These are phyloP conservation scores for Daedaleopsis nitida DNA, from an alignment of 768 basidiomycete genomes.

Conservation along the genomic window DNA sequence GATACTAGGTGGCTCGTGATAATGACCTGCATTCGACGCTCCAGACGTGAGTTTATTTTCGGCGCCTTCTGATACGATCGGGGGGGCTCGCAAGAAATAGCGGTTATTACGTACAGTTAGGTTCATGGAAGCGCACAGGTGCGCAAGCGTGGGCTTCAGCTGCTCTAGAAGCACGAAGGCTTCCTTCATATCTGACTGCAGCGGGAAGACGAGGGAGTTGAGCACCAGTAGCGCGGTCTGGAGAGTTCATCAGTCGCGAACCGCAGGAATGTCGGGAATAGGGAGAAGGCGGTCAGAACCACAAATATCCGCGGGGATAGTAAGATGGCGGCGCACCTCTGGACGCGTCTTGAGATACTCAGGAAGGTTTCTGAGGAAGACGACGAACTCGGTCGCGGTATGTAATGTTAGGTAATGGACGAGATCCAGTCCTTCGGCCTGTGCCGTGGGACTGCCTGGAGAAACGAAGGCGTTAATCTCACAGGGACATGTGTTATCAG, in stretches of 20 bases:
- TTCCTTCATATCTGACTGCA: constrained; percentile 52
- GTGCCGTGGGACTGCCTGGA: constrained; percentile 16
- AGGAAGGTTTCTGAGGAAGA: constrained; percentile 58
- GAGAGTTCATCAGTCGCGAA: constrained; percentile 15
- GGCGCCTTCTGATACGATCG: constrained; percentile 20
- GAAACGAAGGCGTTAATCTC: constrained; percentile 13
- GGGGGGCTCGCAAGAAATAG: constrained; percentile 13
- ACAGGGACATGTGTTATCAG: neutral
- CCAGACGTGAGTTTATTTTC: constrained; percentile 13
- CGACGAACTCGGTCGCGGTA: constrained; percentile 54
- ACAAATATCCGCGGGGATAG: constrained; percentile 16
- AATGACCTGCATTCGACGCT: constrained; percentile 41
- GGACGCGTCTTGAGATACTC: constrained; percentile 46
- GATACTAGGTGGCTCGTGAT: constrained; percentile 71
- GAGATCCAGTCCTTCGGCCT: constrained; percentile 23
- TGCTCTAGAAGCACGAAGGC: constrained; percentile 49
- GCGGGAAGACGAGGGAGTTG: constrained; percentile 67
- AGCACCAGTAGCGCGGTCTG: constrained; percentile 65
- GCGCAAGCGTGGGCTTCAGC: constrained; percentile 55
- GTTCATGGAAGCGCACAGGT: constrained; percentile 46
- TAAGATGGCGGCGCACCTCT: constrained; percentile 41
- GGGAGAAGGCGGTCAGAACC: constrained; percentile 4
- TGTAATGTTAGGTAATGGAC: constrained; percentile 48
- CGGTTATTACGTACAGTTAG: constrained; percentile 45
- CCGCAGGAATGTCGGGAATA: constrained; percentile 1